phyloP scores from a whole-genome alignment of 306 rosid species.

The Myrica gale region DNA sequence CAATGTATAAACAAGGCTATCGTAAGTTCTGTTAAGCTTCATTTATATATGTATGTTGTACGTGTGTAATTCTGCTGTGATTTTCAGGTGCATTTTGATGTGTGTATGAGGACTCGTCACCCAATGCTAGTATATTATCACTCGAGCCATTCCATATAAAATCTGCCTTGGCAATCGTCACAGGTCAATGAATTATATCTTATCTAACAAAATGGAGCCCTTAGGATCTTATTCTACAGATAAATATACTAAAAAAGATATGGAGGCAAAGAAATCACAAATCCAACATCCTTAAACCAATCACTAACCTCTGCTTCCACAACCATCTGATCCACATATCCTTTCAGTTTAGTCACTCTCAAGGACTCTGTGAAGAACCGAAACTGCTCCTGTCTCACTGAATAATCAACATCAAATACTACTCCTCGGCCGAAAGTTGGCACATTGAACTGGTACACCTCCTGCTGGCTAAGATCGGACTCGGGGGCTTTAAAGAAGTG shows the following conservation, averaged over 20 bases:
- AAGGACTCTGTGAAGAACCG: constrained; percentile 92
- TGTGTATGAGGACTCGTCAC: too few relatives aligned
- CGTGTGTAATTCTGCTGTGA: too few relatives aligned
- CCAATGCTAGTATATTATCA: background rate
- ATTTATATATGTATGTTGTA: too few relatives aligned
- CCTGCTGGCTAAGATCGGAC: constrained; percentile 91
- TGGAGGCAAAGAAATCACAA: background rate
- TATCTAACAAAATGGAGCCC: background rate
- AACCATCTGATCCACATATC: constrained; percentile 95
- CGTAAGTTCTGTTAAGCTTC: background rate
- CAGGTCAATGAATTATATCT: background rate
- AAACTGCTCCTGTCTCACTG: constrained; percentile 85
- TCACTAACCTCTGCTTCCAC: constrained; percentile 65
- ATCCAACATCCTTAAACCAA: background rate
- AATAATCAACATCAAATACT: constrained; percentile 90
- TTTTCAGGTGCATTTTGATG: too few relatives aligned
- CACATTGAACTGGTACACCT: constrained; percentile 90
- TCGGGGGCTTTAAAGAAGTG: constrained; percentile 88
- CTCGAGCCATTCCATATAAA: background rate
- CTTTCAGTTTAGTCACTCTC: constrained; percentile 73
- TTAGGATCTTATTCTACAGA: background rate
- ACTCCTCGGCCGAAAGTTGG: constrained; percentile 97
- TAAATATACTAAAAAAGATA: background rate
- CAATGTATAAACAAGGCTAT: background rate
- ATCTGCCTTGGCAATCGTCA: background rate